These are phyloP conservation scores for Cyberlindnera misumaiensis DNA, from an alignment of 805 yeast genomes.

Conservation along the genomic window DNA sequence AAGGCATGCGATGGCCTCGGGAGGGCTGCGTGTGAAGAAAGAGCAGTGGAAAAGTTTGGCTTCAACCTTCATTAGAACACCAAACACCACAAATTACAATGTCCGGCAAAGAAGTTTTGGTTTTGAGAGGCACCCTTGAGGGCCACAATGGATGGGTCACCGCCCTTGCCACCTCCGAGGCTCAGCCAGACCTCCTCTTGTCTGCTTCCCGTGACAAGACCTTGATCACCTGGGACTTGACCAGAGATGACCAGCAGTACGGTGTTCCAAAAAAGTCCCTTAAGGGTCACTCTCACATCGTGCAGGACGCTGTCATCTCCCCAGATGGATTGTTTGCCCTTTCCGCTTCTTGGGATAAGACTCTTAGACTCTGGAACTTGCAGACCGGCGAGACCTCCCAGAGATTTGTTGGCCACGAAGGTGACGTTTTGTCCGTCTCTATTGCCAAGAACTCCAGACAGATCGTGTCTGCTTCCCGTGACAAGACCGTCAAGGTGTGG, in stretches of 20 bases:
- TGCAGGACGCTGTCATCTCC: constrained; percentile 94
- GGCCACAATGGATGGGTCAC: constrained; percentile 98
- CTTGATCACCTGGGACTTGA: constrained; percentile 95
- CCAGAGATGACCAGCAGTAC: constrained; percentile 92
- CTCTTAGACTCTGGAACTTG: constrained; percentile 97
- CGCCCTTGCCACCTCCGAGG: constrained; percentile 94
- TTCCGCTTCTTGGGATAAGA: constrained; percentile 99
- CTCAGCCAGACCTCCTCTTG: constrained; percentile 95
- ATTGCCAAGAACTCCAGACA: constrained; percentile 95
- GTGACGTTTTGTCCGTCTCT: constrained; percentile 96
- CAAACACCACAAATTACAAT: constrained; percentile 34
- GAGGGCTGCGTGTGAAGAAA: too few species aligned
- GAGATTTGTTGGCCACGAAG: constrained; percentile 97
- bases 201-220: constrained; percentile 99
- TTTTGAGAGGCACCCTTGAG: constrained; percentile 99
- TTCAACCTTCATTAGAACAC: too few species aligned
- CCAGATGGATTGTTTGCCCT: constrained; percentile 97
- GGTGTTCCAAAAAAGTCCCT: constrained; percentile 98
- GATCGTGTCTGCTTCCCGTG: constrained; percentile 98
- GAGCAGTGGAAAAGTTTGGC: too few species aligned
- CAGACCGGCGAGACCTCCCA: constrained; percentile 87
- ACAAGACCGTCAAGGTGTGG: constrained; percentile 99
- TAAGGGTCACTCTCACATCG: constrained; percentile 98
- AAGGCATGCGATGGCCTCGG: too few species aligned
- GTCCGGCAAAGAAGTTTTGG: constrained; percentile 94